Base-by-base conservation (phyloP, 176 grass and related monocot genomes). In the Zea mays region DNA sequence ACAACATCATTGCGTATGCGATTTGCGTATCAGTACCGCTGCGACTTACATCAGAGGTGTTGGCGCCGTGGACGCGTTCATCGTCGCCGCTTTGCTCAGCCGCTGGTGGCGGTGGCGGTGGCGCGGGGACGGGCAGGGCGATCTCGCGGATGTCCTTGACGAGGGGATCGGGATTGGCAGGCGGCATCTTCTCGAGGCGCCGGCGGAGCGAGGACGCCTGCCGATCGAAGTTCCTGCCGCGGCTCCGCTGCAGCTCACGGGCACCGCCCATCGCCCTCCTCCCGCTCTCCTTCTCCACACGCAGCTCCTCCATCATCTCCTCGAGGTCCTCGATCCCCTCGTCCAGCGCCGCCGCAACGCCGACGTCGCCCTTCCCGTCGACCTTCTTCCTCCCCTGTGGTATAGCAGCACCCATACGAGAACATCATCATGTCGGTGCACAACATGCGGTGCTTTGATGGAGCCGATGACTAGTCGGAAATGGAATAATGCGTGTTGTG, bases 61-160 rank as follows among this genome's bases (percentile, higher is more conserved):
- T 74, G 43, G 42, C 45, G 55, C 51, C 52, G 49, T 79, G 64
- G 27, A 73, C 86, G 52, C 21, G 68, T 39, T 87, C 87, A 1
- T 59, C 87, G 40, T 57, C 47, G 50, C 81, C 37, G 69, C 55
- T 57, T 40, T 84, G 74, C 16, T 79, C 58, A 9, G 57, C 62
- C 0, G 20, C 59, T 7, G 64, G 72, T 1, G 17, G 73, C 7
- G 21, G 71, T 36, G 58, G 48, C 1, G 4, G 52, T 16, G 33
- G 52, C 65, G 17, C 15, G n/a, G 46, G 27, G 7, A 83, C 75
- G 4, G 84, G 79, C 44, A 79, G 74, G 3, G 90, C 85, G 39
- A 93, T 93, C 81, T 91, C 94, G 3, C 44, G 84, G 57, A 93
- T 93, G 49, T 93, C 91, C 82, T 93, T 97, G n/a, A 93, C 27